Evolutionary conservation across 164 flowering plant genomes (phyloP), one percentile per base, ranked within the genome.

Genomic region (Vitis rupestris): DNA sequence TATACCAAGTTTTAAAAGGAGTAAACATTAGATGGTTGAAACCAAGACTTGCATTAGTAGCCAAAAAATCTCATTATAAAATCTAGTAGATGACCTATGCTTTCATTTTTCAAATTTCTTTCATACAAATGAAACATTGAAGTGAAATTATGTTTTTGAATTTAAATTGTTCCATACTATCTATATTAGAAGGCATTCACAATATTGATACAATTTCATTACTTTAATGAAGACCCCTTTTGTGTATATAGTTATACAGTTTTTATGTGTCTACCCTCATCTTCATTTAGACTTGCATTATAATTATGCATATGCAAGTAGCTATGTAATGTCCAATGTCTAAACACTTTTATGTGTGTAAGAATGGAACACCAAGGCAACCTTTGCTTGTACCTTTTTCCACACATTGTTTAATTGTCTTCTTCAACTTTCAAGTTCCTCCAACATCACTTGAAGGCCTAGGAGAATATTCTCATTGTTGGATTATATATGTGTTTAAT

Each of bases 321-420:
- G 30, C 16, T 58, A 8, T 27, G 13, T 59, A 37, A 51, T 57
- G n/a, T 14, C 8, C 48, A n/a, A 3, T 49, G 50, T 19, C 19
- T 50, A 50, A 62, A 31, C 58, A 37, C 44, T 37, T 37, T 44
- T 52, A 9, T 50, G 30, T 67, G n/a, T 73, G 65, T 80, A 94
- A 97, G 81, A 92, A 94, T 79, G 99, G 99, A 51, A 91, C 99
- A 19, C 99, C 97, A 8, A 90, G 99, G 81, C 99, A 95, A 70
- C 97, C 99, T 71, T 76, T 91, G 68, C 86, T 95, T 71, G 97
- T 95, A 53, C 95, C 99, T 64, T 93, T 90, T 76, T 90, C 99
- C 53, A 87, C 89, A 75, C 97, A 97, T 68, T 82, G 88, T 63
- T 81, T 95, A 78, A 63, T 84, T 19, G 89, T 95, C 27, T 83